Evolutionary conservation across 2,329 filamentous ascomycete species (phyloP).

Genomic region (Harringtonia lauricola): DNA sequence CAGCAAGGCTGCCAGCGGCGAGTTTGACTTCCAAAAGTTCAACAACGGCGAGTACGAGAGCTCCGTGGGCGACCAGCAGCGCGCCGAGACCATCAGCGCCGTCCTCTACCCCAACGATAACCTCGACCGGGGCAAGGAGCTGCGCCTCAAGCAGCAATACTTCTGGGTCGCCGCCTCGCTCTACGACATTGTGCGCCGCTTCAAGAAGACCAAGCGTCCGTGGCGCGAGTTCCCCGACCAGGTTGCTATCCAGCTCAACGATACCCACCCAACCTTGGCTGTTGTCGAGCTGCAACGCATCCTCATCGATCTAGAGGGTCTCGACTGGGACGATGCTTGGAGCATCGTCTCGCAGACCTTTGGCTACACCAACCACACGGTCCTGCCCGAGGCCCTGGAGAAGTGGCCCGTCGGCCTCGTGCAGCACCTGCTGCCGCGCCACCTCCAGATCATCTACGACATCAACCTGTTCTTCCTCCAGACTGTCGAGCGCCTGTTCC

Average conservation of each 20-base stretch:
- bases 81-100: slow-evolving; percentile 96
- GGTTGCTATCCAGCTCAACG: slow-evolving; percentile 94
- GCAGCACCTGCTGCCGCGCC: slow-evolving; percentile 85
- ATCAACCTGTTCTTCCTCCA: slow-evolving; percentile 95
- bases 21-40: slow-evolving; percentile 99
- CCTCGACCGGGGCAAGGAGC: slow-evolving; percentile 89
- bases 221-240: slow-evolving; percentile 93
- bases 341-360: slow-evolving; percentile 67
- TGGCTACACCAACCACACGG: slow-evolving; percentile 97
- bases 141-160: slow-evolving; percentile 97
- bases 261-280: slow-evolving; percentile 92
- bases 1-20: slow-evolving; percentile 90
- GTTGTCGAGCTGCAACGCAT: slow-evolving; percentile 95
- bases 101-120: slow-evolving; percentile 98
- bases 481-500: slow-evolving; percentile 79
- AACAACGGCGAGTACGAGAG: slow-evolving; percentile 97
- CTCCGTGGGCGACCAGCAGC: slow-evolving; percentile 95
- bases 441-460: slow-evolving; percentile 95
- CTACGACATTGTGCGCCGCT: slow-evolving; percentile 90
- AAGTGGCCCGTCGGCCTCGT: slow-evolving; percentile 95
- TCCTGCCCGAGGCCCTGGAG: slow-evolving; percentile 91
- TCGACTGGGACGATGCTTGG: slow-evolving; percentile 93
- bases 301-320: slow-evolving; percentile 74
- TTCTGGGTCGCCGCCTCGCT: slow-evolving; percentile 98
- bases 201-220: slow-evolving; percentile 89